These are phyloP conservation scores for Rhododendron mucronatum DNA, from an alignment of 148 eudicot species.

Conservation along the genomic window DNA sequence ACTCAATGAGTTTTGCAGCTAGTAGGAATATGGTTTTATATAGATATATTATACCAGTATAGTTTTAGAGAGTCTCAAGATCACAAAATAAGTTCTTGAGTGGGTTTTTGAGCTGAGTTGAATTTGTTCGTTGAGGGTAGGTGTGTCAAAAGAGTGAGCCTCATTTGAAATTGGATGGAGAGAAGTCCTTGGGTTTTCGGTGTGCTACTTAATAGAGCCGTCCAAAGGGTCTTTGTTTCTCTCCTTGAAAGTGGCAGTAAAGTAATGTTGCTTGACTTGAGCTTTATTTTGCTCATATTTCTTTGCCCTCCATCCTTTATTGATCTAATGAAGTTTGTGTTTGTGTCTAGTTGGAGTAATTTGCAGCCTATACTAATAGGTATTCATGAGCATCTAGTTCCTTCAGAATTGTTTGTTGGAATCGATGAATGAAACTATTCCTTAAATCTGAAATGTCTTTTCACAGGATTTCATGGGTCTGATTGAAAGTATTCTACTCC, in stretches of 20 bases:
- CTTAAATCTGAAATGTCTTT: not conserved
- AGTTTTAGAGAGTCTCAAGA: slow-evolving; percentile 10
- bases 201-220: slow-evolving; percentile 65
- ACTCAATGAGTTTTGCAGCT: slow-evolving; percentile 74
- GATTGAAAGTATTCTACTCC: not conserved
- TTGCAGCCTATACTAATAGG: not conserved
- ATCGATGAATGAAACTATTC: not conserved
- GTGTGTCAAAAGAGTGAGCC: not conserved
- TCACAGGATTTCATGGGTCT: not conserved
- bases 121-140: slow-evolving; percentile 3
- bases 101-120: slow-evolving; percentile 16
- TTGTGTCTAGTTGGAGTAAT: not conserved
- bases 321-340: not conserved
- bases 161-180: not conserved
- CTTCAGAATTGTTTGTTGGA: not conserved
- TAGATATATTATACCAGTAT: not conserved
- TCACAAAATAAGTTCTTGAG: slow-evolving; percentile 7
- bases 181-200: slow-evolving; percentile 46
- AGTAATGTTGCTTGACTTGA: not conserved
- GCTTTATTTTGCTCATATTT: not conserved
- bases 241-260: not conserved
- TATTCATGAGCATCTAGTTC: not conserved
- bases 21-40: slow-evolving; percentile 2
- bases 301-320: not conserved
- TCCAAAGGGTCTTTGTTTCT: slow-evolving; percentile 28